These are phyloP conservation scores for Boechera divaricarpa DNA, from an alignment of 345 rosid genomes.

Conservation along the genomic window DNA sequence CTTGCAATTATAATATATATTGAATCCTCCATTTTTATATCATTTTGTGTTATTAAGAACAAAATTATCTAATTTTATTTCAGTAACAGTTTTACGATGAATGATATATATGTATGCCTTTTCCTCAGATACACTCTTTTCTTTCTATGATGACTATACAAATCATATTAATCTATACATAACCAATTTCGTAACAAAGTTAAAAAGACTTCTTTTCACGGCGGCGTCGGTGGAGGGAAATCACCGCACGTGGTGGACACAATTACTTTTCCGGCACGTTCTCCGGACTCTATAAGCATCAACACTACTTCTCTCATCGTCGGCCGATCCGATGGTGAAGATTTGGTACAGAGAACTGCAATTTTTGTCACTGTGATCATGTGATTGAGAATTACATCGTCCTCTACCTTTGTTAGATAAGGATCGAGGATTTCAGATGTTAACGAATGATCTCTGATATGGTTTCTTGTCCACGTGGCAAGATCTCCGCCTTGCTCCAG, in stretches of 20 bases:
- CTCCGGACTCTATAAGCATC: slow-evolving; percentile 80
- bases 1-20: background rate
- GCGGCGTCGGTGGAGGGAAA: slow-evolving; percentile 43
- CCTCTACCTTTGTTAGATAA: slow-evolving; percentile 59
- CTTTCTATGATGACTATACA: slow-evolving; percentile 42
- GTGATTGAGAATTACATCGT: slow-evolving; percentile 58
- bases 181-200: background rate
- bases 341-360: slow-evolving; percentile 75
- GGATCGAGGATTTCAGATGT: slow-evolving; percentile 65
- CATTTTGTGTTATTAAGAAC: background rate
- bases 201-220: background rate
- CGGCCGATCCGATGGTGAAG: slow-evolving; percentile 79
- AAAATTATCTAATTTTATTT: slow-evolving; percentile 15
- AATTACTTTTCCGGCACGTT: slow-evolving; percentile 51
- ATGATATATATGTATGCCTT: slow-evolving; percentile 18
- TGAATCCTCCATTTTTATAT: background rate
- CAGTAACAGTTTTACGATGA: slow-evolving; percentile 5
- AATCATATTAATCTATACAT: slow-evolving; percentile 46
- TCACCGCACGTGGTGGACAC: slow-evolving; percentile 51
- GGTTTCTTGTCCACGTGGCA: slow-evolving; percentile 70
- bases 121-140: slow-evolving; percentile 14
- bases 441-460: slow-evolving; percentile 58
- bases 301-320: slow-evolving; percentile 84
- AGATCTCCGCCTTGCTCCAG: slow-evolving; percentile 94
- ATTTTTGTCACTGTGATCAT: slow-evolving; percentile 81